Conservation (phyloP, 805 yeast genomes). For the Ogataea trehalophila region DNA sequence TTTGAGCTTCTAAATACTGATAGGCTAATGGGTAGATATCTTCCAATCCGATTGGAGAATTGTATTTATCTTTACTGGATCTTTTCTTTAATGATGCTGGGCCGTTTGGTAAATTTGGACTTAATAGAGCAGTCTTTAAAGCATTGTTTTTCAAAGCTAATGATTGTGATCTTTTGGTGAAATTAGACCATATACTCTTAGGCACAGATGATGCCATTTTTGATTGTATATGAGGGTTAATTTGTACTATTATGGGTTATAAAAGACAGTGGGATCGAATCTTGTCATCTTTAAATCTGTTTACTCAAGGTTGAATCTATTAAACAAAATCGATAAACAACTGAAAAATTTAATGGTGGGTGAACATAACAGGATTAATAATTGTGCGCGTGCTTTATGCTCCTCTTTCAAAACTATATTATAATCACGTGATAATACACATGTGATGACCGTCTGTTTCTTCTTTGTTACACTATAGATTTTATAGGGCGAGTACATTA, state of each 20-base stretch:
- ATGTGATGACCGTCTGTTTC: no score
- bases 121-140: conserved; percentile 26
- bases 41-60: conserved; percentile 63
- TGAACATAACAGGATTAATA: no score
- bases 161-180: conserved; percentile 29
- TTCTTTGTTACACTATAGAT: no score
- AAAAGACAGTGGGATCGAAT: no score
- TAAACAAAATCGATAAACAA: no score
- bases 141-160: conserved; percentile 26
- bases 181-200: conserved; percentile 34
- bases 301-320: no score
- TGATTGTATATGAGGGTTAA: background rate
- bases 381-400: no score
- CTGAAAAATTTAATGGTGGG: no score
- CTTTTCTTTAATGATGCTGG: conserved; percentile 48
- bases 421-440: no score
- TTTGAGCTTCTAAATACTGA: conserved; percentile 47
- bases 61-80: conserved; percentile 46
- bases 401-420: no score
- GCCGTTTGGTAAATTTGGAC: conserved; percentile 37
- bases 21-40: conserved; percentile 71
- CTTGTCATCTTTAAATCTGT: no score
- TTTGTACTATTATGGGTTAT: background rate
- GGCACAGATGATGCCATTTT: conserved; percentile 21
- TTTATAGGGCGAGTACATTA: no score